Evolutionary conservation across 805 yeast genomes (phyloP), one percentile per base, ranked within the genome.

Genomic region (Saccharomycopsis schoenii): DNA sequence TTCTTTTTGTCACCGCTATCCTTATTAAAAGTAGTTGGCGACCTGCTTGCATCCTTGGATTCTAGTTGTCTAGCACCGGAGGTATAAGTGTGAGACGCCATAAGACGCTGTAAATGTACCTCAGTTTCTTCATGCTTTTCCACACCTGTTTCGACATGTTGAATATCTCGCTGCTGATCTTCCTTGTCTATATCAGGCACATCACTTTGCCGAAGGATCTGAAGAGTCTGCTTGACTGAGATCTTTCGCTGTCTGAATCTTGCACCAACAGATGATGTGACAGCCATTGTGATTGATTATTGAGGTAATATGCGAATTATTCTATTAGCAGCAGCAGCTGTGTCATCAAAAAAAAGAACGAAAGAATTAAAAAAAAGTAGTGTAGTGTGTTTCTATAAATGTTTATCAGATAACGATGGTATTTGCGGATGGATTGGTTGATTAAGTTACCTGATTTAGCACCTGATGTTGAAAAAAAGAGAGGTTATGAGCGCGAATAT

Each of bases 41-140:
- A 29, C 3, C 6, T 25, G 21, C 17, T 43, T 10, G 10, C n/a
- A 8, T 6, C 34, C 1, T 21, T 25, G n/a, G 52, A 10, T 10
- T 47, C 34, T 2, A n/a, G 50, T 17, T 47, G 52, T n/a, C 19
- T 25, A 12, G 15, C 12, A 8, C 17, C 2, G 25, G 52, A 75
- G 19, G 88, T 80, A 1, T 85, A 84, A 37, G 83, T 83, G 58
- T 84, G 86, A 1, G 90, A 83, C 14, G 93, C 93, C 72, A 94
- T 86, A 57, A 92, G 97, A 65, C 87, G 89, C 71, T 93, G 96
- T 64, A 94, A 78, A 81, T 94, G 99, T 51, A 89, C 94, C 72
- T 94, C 99, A 67, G 90, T 96, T 73, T 94, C 99, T 73, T 94
- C 99, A 67, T 88, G 90, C 71, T 94, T 94, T 69, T 94, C 99